phyloP scores from a whole-genome alignment of 495 filamentous ascomycete species.

The Neurospora cerealis region DNA sequence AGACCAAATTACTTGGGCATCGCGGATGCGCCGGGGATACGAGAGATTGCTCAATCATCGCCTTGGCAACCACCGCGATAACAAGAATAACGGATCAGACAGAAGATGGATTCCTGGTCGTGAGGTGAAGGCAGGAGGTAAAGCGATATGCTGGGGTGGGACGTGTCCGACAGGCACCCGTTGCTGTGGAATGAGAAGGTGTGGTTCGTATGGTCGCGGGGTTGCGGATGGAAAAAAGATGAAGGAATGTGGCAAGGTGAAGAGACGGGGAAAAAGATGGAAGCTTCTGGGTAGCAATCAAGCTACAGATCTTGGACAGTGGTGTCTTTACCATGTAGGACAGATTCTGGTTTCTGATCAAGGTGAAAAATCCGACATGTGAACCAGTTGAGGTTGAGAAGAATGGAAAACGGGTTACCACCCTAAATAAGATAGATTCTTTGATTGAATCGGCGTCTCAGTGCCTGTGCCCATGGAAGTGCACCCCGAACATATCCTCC shows the following conservation, averaged over 20 bases:
- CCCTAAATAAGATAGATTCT: background rate
- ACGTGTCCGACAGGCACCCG: background rate
- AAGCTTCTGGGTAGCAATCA: background rate
- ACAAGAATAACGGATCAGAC: background rate
- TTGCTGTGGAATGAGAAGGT: background rate
- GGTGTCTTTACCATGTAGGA: background rate
- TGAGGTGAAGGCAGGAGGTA: background rate
- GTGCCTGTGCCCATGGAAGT: background rate
- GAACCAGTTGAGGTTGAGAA: background rate
- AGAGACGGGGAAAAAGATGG: background rate
- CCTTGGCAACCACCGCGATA: background rate
- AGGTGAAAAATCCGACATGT: background rate
- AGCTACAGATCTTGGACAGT: background rate
- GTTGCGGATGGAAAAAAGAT: background rate
- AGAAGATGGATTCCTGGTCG: background rate
- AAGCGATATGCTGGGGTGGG: background rate
- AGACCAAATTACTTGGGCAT: background rate
- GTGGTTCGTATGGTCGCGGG: background rate
- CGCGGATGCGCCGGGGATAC: background rate
- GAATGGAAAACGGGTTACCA: background rate
- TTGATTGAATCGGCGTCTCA: background rate
- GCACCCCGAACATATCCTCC: background rate
- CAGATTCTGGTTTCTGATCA: background rate
- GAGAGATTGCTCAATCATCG: background rate
- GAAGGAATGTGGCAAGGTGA: background rate